phyloP scores from a whole-genome alignment of 257 asterid genomes.

The Plantago major region DNA sequence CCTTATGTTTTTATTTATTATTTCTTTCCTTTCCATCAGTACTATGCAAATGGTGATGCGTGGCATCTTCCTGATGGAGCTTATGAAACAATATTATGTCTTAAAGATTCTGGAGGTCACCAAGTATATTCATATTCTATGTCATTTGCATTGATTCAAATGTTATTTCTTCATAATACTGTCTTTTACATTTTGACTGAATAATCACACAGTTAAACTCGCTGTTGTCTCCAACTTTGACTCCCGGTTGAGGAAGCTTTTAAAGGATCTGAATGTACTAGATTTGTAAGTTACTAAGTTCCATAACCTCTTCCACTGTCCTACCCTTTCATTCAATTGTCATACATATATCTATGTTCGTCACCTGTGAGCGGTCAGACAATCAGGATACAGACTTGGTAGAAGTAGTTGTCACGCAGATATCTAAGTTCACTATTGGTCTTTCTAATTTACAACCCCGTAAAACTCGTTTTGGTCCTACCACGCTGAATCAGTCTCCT shows the following conservation, averaged over 20 bases:
- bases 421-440: not conserved
- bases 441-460: not conserved
- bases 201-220: slow-evolving; percentile 62
- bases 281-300: slow-evolving; percentile 78
- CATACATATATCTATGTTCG: not conserved
- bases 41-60: slow-evolving; percentile 84
- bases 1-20: not conserved
- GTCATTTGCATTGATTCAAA: slow-evolving; percentile 2
- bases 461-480: not conserved
- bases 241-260: slow-evolving; percentile 82
- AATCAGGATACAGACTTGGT: no score
- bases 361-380: no score
- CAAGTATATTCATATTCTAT: slow-evolving; percentile 27
- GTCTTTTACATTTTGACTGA: slow-evolving; percentile 19
- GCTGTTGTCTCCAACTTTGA: slow-evolving; percentile 97
- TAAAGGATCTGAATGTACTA: slow-evolving; percentile 68
- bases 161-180: not conserved
- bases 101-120: slow-evolving; percentile 83
- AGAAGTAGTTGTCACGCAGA: slow-evolving; percentile 1
- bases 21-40: slow-evolving; percentile 32
- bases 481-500: not conserved
- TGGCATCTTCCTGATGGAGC: slow-evolving; percentile 96
- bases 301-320: not conserved
- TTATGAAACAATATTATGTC: slow-evolving; percentile 46
- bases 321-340: not conserved